phyloP scores from a whole-genome alignment of 208 protist species.

The Crithidia fasciculata region DNA sequence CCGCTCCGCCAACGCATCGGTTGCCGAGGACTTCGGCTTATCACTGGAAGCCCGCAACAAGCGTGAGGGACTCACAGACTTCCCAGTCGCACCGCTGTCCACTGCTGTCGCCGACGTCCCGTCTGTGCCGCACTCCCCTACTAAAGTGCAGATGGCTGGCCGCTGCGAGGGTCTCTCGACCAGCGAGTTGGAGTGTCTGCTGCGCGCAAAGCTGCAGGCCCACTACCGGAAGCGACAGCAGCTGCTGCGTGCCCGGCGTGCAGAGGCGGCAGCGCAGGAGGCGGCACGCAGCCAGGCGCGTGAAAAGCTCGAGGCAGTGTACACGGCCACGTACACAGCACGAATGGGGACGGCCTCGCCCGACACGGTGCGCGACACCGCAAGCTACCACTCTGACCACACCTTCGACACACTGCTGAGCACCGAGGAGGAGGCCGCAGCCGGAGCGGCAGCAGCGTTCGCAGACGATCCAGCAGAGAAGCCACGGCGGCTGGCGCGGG shows the following conservation, averaged over 20 bases:
- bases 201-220: constrained; percentile 56
- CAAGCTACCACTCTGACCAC: constrained; percentile 14
- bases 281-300: constrained; percentile 25
- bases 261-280: constrained; percentile 37
- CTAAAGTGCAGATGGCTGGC: constrained; percentile 9
- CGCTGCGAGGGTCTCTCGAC: constrained; percentile 46
- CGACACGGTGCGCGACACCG: neutral
- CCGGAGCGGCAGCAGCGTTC: neutral
- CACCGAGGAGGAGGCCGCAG: neutral
- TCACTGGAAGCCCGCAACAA: neutral
- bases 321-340: constrained; percentile 35
- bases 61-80: constrained; percentile 1
- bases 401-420: constrained; percentile 9
- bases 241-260: constrained; percentile 36
- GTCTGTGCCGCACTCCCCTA: constrained; percentile 1
- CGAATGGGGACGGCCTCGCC: constrained; percentile 8
- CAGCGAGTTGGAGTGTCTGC: constrained; percentile 48
- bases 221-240: constrained; percentile 51
- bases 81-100: constrained; percentile 1
- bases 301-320: constrained; percentile 56
- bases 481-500: neutral
- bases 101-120: neutral
- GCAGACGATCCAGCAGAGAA: neutral
- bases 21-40: neutral
- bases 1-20: too few relatives aligned